A percentile compares a stretch with the other conserved stretches of the same genome.
phyloP scores from a whole-genome alignment of 225 moss, liverwort and hornwort genomes.

The Sphagnum contortum region DNA sequence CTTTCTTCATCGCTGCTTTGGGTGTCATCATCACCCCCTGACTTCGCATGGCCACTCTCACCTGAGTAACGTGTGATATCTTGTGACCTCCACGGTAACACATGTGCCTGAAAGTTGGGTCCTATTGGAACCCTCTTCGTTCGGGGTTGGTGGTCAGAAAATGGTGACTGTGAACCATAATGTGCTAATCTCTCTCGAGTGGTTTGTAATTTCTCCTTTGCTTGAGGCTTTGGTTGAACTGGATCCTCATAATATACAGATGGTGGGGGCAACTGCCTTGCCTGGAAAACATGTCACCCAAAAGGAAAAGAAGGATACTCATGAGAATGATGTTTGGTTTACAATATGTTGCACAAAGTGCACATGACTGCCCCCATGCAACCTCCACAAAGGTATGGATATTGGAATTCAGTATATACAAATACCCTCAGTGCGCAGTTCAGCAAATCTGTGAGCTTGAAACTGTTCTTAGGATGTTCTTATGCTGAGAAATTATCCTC shows the following conservation, averaged over 20 bases:
- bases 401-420: no score
- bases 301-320: no score
- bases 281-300: slow-evolving; percentile 26
- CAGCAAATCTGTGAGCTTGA: no score
- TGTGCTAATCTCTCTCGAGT: slow-evolving; percentile 60
- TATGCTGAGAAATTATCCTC: no score
- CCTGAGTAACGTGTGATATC: slow-evolving; percentile 13
- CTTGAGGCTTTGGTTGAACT: slow-evolving; percentile 22
- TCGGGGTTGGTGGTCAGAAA: no score
- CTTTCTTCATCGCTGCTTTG: slow-evolving; percentile 39
- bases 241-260: slow-evolving; percentile 48
- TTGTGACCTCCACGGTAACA: slow-evolving; percentile 24
- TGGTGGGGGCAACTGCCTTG: slow-evolving; percentile 35
- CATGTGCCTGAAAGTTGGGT: slow-evolving; percentile 48
- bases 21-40: slow-evolving; percentile 19
- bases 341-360: no score
- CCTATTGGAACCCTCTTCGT: slow-evolving; percentile 63
- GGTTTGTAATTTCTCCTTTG: slow-evolving; percentile 3
- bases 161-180: slow-evolving; percentile 22
- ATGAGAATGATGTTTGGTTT: no score
- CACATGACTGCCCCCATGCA: no score
- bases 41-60: slow-evolving; percentile 5
- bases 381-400: no score
- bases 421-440: no score
- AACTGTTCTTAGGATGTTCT: no score